phyloP scores from a whole-genome alignment of 768 basidiomycete species.

The Ramaria sp. region DNA sequence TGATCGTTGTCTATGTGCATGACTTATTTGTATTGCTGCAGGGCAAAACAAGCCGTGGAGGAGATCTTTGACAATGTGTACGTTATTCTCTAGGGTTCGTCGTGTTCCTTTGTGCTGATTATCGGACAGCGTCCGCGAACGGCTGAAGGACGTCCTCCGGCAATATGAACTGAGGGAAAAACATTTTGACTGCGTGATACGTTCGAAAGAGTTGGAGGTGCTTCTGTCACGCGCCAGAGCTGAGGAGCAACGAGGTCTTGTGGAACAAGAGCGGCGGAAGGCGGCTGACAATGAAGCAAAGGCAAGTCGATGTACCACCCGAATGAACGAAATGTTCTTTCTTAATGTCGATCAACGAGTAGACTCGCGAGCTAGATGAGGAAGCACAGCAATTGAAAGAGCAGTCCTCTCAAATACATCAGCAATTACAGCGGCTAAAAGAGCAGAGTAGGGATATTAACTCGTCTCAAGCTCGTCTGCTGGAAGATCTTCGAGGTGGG shows the following conservation, averaged over 20 bases:
- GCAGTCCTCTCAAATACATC: conserved; percentile 35
- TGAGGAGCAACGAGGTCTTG: conserved; percentile 78
- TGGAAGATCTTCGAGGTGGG: conserved; percentile 7
- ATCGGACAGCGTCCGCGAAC: conserved; percentile 59
- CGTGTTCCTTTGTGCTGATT: background rate
- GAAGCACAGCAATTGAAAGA: conserved; percentile 71
- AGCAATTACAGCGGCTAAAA: conserved; percentile 67
- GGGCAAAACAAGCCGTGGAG: conserved; percentile 65
- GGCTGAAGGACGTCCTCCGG: conserved; percentile 75
- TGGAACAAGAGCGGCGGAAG: conserved; percentile 54
- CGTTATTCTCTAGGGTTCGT: conserved; percentile 21
- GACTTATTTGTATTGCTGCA: conserved; percentile 18
- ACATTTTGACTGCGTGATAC: conserved; percentile 87
- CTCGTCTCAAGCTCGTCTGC: conserved; percentile 5
- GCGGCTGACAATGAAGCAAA: conserved; percentile 64
- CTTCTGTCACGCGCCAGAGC: conserved; percentile 78
- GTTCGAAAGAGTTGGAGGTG: conserved; percentile 86
- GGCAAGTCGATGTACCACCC: conserved; percentile 21
- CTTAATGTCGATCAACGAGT: background rate
- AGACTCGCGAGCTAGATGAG: conserved; percentile 42
- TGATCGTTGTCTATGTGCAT: background rate
- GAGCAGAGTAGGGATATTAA: conserved; percentile 37
- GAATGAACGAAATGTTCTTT: background rate
- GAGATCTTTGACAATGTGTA: conserved; percentile 83
- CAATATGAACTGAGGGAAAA: conserved; percentile 87